Base-by-base conservation (phyloP, 768 basidiomycete species). In the Boletus edulis region DNA sequence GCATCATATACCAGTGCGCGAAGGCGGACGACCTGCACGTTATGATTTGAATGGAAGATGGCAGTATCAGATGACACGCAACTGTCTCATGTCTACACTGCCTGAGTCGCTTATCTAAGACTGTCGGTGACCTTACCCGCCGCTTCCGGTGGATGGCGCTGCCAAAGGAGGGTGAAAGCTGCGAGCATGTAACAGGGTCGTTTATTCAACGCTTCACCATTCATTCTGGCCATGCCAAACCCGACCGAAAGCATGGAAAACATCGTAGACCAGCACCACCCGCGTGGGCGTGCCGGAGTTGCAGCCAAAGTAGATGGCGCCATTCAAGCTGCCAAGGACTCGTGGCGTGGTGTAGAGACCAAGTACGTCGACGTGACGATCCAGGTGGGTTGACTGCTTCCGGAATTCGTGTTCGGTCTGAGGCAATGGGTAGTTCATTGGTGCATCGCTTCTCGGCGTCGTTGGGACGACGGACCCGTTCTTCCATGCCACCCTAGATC, bases 371-470 rank as follows among this genome's bases (percentile, higher is more conserved):
- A 88, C 64, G 64, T 87, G 29, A 71, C 71, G 14, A 81, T 87
- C 49, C 80, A 82, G 70, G 82, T 83, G 52, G 54, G 72, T 48
- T 18, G 24, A 31, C 35, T 13, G n/a, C 46, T 41, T 35, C n/a
- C 27, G 17, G 14, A 35, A 14, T 8, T 43, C 20, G 17, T 49
- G 48, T 22, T 31, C 20, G 31, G 24, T 43, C 52, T 66, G 17
- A 68, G 5, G n/a, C 11, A 7, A 37, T 18, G 15, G n/a, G 37
- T 50, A 86, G 81, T 89, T 91, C 53, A 87, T 90, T 45, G 84
- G 86, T 4, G 89, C 88, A 6, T 81, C 80, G 15, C 80, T 79
- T 1, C 65, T 91, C 79, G 87, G 89, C 58, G 78, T 88, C 10
- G 76, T 86, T 0, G 79, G 76, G 31, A 70, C 74, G 12, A 82